Base-by-base conservation (phyloP, 768 basidiomycete genomes). In the Boletales sp. region DNA sequence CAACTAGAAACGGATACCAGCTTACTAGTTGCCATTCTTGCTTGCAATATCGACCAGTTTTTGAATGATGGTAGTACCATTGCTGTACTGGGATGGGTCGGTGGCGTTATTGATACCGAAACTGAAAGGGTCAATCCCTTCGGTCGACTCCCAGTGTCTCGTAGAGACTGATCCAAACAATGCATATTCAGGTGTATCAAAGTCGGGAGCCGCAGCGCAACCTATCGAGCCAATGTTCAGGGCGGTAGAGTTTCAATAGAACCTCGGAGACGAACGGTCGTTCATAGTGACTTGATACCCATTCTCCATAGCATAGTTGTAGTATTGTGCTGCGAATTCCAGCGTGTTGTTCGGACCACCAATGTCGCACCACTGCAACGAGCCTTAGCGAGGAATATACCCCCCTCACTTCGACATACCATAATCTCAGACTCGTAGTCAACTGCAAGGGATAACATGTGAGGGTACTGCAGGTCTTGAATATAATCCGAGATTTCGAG, bases 11-110 rank as follows among this genome's bases (percentile, higher is more conserved):
- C 5, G 8, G 35, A 41, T 21, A 14, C 37, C 3, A 8, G 57
- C 76, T 57, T 54, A 79, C 79, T 74, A 83, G 58, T 84, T 82
- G 12, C 83, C 82, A 51, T 80, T 80, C 69, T 83, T 83, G 28
- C 80, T 78, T 17, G 76, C 81, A 51, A 83, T 75, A 52, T 83
- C 80, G 28, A 79, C 74, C 45, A 82, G 56, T 0, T 71, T 77
- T 44, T 75, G 77, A 4, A 83, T 62, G 40, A 82, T 77, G 12
- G 71, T 70, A 2, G 74, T 65, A 0, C 71, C 74, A 45, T 75
- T 75, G 67, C 76, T 81, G 57, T 80, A 82, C 47, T 75, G 55
- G 17, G 57, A 60, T 1, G 69, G 62, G 46, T 67, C 60, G 30
- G 79, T 79, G 10, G 68, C 72, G 4, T 66, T 64, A 54, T 78